Evolutionary conservation across 108 stramenopile genomes (phyloP), one percentile per base, ranked within the genome.

Genomic region (Pseudonitzschia pungens): DNA sequence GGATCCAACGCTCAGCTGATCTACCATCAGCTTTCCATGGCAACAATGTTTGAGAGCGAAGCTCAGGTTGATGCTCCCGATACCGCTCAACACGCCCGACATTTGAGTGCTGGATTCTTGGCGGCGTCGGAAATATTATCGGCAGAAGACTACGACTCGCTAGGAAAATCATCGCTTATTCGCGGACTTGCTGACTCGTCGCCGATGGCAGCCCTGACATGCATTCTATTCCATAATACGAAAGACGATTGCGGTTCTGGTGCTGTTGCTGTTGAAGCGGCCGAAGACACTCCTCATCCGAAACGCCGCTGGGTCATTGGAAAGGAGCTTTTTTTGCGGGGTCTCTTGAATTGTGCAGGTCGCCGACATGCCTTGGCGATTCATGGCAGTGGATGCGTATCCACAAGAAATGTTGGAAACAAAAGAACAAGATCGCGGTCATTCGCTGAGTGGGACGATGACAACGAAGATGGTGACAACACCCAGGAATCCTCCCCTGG

Each of bases 331-430:
- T 94, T 94, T 70, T 66, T 94, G 29, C 56, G 74, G n/a, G 89
- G 89, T 10, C 75, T 94, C 0, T 60, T 94, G 56, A 74, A 80
- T 54, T 90, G 89, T 65, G 93, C 93, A 31, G 93, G 93, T 29
- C 83, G 80, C 7, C 83, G 89, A 15, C 89, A 92, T 56, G 83
- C 89, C 7, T 73, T 84, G 65, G 82, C 81, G 36, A 78, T 91
- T n/a, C 76, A 78, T 55, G 77, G 75, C 48, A 92, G 90, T 69
- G 90, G 93, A 5, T 94, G 93, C 59, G 36, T 75, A 9, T 66
- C 86, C 2, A 60, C 65, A 9, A 81, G 88, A 33, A 86, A 73
- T 48, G 26, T 51, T 57, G 72, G 74, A 24, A 41, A 65, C 32
- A 87, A 73, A 26, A 76, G 78, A 14, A 70, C 77, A 24, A 71